Conservation (phyloP, 768 basidiomycete species). For the Phaeotremella fagi region DNA sequence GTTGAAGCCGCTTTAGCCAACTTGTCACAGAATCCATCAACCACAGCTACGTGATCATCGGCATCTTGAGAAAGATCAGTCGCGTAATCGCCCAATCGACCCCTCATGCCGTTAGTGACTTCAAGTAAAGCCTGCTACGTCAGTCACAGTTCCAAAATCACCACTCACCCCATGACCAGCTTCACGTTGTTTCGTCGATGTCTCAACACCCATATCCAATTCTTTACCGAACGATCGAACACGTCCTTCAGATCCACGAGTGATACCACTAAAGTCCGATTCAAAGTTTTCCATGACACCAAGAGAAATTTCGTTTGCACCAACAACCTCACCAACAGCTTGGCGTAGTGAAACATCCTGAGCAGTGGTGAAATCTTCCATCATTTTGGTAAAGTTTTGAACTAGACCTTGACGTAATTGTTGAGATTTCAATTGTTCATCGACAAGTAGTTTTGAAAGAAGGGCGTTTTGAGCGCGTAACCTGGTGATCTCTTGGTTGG, state of each 20-base stretch:
- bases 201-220: constrained; percentile 7
- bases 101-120: constrained; percentile 11
- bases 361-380: constrained; percentile 65
- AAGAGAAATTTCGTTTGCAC: constrained; percentile 58
- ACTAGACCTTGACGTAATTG: constrained; percentile 68
- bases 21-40: constrained; percentile 23
- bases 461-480: constrained; percentile 67
- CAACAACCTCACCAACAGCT: constrained; percentile 56
- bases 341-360: constrained; percentile 64
- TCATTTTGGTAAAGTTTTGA: constrained; percentile 65
- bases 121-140: constrained; percentile 16
- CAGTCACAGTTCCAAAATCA: neutral
- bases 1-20: constrained; percentile 16
- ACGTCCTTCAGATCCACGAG: constrained; percentile 53
- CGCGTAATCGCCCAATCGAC: constrained; percentile 17
- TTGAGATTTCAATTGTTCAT: constrained; percentile 64
- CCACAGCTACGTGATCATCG: constrained; percentile 13
- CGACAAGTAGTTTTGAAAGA: constrained; percentile 59
- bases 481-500: constrained; percentile 52
- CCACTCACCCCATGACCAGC: constrained; percentile 21
- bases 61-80: constrained; percentile 12
- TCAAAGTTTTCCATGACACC: constrained; percentile 55
- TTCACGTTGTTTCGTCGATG: constrained; percentile 15
- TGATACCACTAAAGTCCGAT: constrained; percentile 37
- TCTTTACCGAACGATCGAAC: constrained; percentile 54